A percentile compares a stretch with the other conserved stretches of the same genome.
Evolutionary conservation across 2,329 filamentous ascomycete species (phyloP).

Genomic region (Beauveria bassiana): DNA sequence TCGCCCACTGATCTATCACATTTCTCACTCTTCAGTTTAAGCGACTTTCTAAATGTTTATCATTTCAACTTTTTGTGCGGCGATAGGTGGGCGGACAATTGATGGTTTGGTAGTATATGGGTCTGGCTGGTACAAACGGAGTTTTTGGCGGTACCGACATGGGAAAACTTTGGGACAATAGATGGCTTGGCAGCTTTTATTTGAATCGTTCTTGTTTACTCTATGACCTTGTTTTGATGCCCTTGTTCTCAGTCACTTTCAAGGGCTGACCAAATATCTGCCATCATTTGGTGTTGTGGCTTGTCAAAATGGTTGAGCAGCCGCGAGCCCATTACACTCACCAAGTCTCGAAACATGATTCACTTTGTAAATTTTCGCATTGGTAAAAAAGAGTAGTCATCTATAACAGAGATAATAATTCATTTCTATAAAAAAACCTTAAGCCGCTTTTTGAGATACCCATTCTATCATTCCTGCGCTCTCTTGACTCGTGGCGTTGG

Average conservation of each 20-base stretch:
- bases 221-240: too few species aligned
- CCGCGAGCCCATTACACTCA: too few species aligned
- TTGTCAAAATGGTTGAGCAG: too few species aligned
- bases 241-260: too few species aligned
- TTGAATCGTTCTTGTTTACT: too few species aligned
- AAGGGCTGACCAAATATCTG: too few species aligned
- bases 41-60: not conserved
- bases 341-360: too few species aligned
- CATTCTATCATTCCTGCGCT: not conserved
- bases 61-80: not conserved
- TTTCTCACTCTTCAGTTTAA: not conserved
- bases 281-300: too few species aligned
- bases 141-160: not conserved
- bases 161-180: slow-evolving; percentile 1
- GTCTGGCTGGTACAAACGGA: not conserved
- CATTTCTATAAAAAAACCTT: slow-evolving; percentile 7
- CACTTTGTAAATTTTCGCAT: not conserved
- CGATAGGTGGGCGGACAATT: not conserved
- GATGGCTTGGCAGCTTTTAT: not conserved
- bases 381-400: not conserved
- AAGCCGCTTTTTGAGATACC: not conserved
- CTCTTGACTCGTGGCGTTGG: too few species aligned
- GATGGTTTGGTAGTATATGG: not conserved
- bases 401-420: not conserved
- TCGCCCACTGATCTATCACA: not conserved